Evolutionary conservation across 2,329 filamentous ascomycete species (phyloP).

Genomic region (Myriosclerotinia duriaeana): DNA sequence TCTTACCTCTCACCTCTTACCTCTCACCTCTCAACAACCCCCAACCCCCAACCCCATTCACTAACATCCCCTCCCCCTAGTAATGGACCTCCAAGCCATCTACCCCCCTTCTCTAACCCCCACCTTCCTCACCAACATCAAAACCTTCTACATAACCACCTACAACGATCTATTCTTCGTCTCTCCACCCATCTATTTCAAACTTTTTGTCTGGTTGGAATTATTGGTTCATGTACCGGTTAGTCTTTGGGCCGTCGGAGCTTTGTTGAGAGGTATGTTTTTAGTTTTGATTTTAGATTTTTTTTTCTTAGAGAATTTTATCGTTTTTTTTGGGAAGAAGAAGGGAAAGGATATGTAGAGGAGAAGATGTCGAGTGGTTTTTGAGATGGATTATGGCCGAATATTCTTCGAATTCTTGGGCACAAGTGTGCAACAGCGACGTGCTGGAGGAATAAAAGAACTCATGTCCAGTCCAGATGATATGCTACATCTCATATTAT

Average conservation of each 20-base stretch:
- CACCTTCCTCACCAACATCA: conserved; percentile 49
- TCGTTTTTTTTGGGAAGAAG: too few relatives aligned
- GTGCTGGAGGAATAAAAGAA: too few relatives aligned
- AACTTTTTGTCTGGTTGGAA: conserved; percentile 57
- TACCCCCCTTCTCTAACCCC: conserved; percentile 55
- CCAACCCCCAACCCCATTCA: background rate
- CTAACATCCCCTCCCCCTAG: conserved; percentile 42
- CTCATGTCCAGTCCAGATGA: too few relatives aligned
- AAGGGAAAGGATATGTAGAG: too few relatives aligned
- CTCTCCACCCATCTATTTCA: conserved; percentile 59
- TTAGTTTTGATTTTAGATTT: background rate
- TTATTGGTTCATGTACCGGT: conserved; percentile 60
- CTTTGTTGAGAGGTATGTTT: conserved; percentile 50
- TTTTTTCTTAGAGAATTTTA: background rate
- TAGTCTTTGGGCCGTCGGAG: conserved; percentile 59
- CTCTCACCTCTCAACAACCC: background rate
- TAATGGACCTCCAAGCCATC: conserved; percentile 59
- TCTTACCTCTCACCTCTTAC: background rate
- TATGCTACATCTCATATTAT: too few relatives aligned
- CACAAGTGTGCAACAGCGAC: too few relatives aligned
- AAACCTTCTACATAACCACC: conserved; percentile 57
- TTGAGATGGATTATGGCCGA: too few relatives aligned
- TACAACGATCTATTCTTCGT: conserved; percentile 66
- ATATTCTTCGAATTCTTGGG: too few relatives aligned
- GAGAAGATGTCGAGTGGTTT: too few relatives aligned